phyloP scores from a whole-genome alignment of 495 filamentous ascomycete species.

The Penicillium bovifimosum region DNA sequence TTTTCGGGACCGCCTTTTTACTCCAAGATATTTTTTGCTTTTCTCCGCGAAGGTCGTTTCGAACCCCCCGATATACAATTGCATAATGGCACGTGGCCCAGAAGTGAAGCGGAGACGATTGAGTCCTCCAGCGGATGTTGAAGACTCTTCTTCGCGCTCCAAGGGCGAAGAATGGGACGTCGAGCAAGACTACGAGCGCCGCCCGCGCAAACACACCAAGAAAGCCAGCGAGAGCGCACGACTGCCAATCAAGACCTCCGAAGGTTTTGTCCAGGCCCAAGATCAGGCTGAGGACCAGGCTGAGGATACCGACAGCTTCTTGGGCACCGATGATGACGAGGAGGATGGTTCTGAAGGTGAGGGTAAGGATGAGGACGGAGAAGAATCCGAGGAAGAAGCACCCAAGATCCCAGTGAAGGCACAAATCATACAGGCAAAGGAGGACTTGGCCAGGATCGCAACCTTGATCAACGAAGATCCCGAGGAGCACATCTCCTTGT shows the following conservation, averaged over 20 bases:
- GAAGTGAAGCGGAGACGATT: constrained; percentile 19
- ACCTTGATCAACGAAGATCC: constrained; percentile 82
- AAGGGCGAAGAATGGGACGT: constrained; percentile 65
- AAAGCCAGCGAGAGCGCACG: constrained; percentile 67
- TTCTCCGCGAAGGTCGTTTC: neutral
- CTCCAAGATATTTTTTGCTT: constrained; percentile 2
- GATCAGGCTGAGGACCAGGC: constrained; percentile 41
- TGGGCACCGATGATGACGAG: constrained; percentile 45
- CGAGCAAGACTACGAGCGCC: constrained; percentile 85
- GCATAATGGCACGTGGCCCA: constrained; percentile 4
- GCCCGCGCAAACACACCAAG: constrained; percentile 63
- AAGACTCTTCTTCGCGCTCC: constrained; percentile 30
- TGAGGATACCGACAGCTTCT: constrained; percentile 46
- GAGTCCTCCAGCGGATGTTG: constrained; percentile 44
- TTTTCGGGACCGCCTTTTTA: constrained; percentile 9
- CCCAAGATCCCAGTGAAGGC: constrained; percentile 64
- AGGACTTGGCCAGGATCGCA: constrained; percentile 83
- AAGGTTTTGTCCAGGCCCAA: constrained; percentile 62
- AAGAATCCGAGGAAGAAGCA: constrained; percentile 48
- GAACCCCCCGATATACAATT: neutral
- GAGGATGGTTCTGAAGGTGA: constrained; percentile 32
- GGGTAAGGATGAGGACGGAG: constrained; percentile 52
- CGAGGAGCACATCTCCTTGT: constrained; percentile 76
- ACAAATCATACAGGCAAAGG: constrained; percentile 81
- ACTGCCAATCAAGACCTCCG: constrained; percentile 77